Base-by-base conservation (phyloP, 768 basidiomycete genomes). In the Tremella mesenterica region DNA sequence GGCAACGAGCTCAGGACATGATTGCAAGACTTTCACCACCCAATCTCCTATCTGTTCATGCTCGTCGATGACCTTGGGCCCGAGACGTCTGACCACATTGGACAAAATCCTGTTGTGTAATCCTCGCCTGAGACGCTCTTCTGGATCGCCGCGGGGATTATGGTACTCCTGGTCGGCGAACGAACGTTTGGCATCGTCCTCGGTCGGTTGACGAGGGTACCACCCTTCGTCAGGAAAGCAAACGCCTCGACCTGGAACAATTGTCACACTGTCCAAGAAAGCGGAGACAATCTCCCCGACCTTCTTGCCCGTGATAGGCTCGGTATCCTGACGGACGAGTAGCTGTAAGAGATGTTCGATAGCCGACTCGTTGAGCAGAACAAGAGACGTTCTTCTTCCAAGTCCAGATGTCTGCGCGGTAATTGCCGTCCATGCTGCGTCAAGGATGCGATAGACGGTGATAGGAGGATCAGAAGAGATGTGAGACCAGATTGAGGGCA, bases 201-300 rank as follows among this genome's bases (percentile, higher is more conserved):
- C 62, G 0, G 76, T 76, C 0, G 78, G 79, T 23, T 85, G 84
- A 2, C 87, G 82, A 3, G 82, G 82, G 61, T 95, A 96, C 91
- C 91, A 96, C 2, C 91, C 91, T 7, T 81, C 79, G 63, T 92
- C 88, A 48, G 77, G 81, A 74, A 93, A 95, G 65, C 91, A 96
- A 13, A 95, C 77, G 0, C 91, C 91, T 12, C 77, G 74, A 0
- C 91, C 90, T 0, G 88, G 86, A 23, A 81, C 81, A 0, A 86
- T 85, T 61, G 85, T 86, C 27, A 89, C 81, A 1, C 85, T 85
- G 25, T 92, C 79, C 10, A 95, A 75, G 71, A 95, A 96, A 62
- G 91, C 88, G 56, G 89, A 86, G 0, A 81, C 83, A 3, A 93
- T 77, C 58, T 92, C 84, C 4, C 58, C 51, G 0, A 69, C 38